Percentiles rank a stretch among this genome's conserved stretches.
These are phyloP conservation scores for Amborella trichopoda DNA, from an alignment of 164 flowering plant species.

Conservation along the genomic window DNA sequence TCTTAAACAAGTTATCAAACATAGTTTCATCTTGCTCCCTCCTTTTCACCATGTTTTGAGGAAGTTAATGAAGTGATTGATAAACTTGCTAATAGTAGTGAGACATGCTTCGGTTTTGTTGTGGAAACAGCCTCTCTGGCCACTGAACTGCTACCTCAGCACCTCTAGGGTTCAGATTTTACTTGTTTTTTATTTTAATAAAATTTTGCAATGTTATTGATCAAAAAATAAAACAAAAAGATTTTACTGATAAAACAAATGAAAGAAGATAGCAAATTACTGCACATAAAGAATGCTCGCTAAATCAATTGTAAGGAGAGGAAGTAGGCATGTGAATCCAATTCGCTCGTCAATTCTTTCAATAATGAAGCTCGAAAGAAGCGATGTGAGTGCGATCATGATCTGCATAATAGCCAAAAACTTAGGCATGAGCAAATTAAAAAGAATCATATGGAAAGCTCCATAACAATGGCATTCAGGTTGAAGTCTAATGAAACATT, in stretches of 20 bases:
- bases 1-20: no score
- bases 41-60: no score
- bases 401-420: constrained; percentile 25
- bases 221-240: background rate
- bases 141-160: no score
- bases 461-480: constrained; percentile 1
- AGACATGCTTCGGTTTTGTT: no score
- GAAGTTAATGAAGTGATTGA: no score
- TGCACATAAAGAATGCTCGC: constrained; percentile 26
- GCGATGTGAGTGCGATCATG: constrained; percentile 33
- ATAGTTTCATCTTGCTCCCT: no score
- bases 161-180: no score
- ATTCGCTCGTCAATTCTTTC: constrained; percentile 33
- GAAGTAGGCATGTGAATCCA: constrained; percentile 29
- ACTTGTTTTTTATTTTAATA: constrained; percentile 1
- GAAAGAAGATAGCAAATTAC: constrained; percentile 10
- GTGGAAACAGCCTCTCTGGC: no score
- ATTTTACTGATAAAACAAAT: background rate
- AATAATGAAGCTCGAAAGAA: constrained; percentile 25
- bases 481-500: background rate
- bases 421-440: background rate
- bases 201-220: background rate
- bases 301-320: constrained; percentile 20
- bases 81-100: no score
- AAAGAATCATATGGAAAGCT: background rate